Evolutionary conservation across 257 asterid species (phyloP).

Genomic region (Solanum microdontum): DNA sequence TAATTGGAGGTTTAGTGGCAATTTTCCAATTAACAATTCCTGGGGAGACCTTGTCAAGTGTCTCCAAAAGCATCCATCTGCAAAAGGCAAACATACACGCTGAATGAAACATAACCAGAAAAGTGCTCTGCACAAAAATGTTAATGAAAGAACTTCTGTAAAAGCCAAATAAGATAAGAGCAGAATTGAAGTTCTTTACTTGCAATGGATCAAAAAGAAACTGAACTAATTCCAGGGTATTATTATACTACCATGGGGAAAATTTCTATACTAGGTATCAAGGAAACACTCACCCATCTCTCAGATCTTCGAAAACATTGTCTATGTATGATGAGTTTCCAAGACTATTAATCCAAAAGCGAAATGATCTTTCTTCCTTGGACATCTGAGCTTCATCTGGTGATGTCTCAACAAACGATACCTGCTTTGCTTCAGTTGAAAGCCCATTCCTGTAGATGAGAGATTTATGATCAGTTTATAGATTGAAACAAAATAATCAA

Average conservation of each 20-base stretch:
- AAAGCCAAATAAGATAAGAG: not conserved
- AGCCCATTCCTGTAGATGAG: constrained; percentile 60
- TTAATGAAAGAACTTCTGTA: not conserved
- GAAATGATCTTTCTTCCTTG: constrained; percentile 89
- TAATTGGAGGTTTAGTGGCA: constrained; percentile 88
- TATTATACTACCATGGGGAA: not conserved
- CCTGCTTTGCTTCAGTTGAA: constrained; percentile 39
- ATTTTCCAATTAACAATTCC: constrained; percentile 91
- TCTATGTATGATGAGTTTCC: constrained; percentile 63
- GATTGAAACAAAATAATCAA: not conserved
- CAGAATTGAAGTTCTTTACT: not conserved
- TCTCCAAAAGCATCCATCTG: constrained; percentile 88
- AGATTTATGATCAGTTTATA: not conserved
- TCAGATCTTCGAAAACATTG: constrained; percentile 75
- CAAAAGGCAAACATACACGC: constrained; percentile 1
- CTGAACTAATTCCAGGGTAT: not conserved
- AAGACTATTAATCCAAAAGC: constrained; percentile 93
- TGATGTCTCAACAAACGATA: constrained; percentile 65
- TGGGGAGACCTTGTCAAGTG: constrained; percentile 87
- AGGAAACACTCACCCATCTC: constrained; percentile 44
- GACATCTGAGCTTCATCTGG: constrained; percentile 83
- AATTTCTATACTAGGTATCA: not conserved
- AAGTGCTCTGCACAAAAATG: not conserved
- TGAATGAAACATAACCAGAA: not conserved
- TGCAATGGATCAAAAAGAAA: not conserved